phyloP scores from a whole-genome alignment of 148 eudicot species.

The Tetragonia tetragonoides region DNA sequence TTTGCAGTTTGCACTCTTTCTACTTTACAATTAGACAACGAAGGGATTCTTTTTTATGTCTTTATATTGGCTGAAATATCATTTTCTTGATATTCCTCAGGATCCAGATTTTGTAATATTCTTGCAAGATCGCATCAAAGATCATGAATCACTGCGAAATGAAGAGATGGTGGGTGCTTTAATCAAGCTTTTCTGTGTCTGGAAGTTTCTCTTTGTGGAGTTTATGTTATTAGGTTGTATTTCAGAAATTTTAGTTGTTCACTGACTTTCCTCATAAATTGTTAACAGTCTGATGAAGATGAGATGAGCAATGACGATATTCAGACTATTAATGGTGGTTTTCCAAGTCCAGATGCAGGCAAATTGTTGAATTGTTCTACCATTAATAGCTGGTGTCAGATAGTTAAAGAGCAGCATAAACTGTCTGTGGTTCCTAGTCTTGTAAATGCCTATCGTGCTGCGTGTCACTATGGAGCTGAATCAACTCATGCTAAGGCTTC shows the following conservation, averaged over 20 bases:
- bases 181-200: background rate
- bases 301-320: slow-evolving; percentile 33
- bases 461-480: slow-evolving; percentile 77
- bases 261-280: background rate
- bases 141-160: slow-evolving; percentile 34
- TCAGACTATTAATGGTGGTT: slow-evolving; percentile 32
- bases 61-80: slow-evolving; percentile 5
- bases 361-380: slow-evolving; percentile 45
- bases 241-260: background rate
- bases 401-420: slow-evolving; percentile 46
- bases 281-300: slow-evolving; percentile 78
- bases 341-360: slow-evolving; percentile 26
- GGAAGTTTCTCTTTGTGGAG: background rate
- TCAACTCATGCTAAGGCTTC: slow-evolving; percentile 31
- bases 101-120: slow-evolving; percentile 61
- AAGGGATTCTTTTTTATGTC: background rate
- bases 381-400: slow-evolving; percentile 53
- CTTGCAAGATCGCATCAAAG: slow-evolving; percentile 43
- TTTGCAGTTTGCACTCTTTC: background rate
- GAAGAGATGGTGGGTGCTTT: slow-evolving; percentile 53
- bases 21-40: background rate
- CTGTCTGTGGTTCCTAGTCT: slow-evolving; percentile 58
- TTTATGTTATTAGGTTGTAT: slow-evolving; percentile 1
- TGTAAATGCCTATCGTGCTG: slow-evolving; percentile 74
- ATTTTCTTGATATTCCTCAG: slow-evolving; percentile 29